Percentiles rank a stretch among this genome's conserved stretches.
Conservation (phyloP, 164 flowering plant genomes). For the Akebia trifoliata region DNA sequence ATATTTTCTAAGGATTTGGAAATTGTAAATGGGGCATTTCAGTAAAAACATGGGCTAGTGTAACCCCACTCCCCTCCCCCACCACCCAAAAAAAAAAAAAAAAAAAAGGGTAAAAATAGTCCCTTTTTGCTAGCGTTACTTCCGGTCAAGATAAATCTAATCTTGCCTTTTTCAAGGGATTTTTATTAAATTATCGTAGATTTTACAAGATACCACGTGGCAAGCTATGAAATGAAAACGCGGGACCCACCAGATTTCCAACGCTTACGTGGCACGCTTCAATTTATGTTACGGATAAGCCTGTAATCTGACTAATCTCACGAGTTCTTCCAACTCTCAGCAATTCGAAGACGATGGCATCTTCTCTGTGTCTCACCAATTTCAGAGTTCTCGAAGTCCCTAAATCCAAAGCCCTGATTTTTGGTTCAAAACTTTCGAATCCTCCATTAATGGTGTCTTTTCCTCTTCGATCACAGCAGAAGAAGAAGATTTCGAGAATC, state of each 20-base stretch:
- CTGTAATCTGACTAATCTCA: neutral
- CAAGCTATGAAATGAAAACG: neutral
- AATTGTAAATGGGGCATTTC: too few species aligned
- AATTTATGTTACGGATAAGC: neutral
- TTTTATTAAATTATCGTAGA: too few species aligned
- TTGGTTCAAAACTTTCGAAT: slow-evolving; percentile 8
- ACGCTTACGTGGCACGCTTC: slow-evolving; percentile 6
- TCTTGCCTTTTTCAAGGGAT: too few species aligned
- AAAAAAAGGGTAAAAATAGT: too few species aligned
- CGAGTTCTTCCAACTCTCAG: neutral
- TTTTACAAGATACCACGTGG: too few species aligned
- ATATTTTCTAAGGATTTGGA: too few species aligned
- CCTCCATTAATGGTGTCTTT: neutral
- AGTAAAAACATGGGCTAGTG: too few species aligned
- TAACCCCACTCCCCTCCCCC: too few species aligned
- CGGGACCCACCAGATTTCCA: neutral
- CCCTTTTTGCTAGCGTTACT: too few species aligned
- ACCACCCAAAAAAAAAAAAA: too few species aligned
- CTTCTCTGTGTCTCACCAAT: slow-evolving; percentile 19
- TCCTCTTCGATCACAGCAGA: slow-evolving; percentile 9
- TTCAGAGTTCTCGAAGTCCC: slow-evolving; percentile 10
- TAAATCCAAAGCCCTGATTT: slow-evolving; percentile 9
- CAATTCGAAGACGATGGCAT: slow-evolving; percentile 15
- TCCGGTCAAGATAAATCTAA: too few species aligned
- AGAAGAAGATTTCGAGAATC: slow-evolving; percentile 8